Base-by-base conservation (phyloP, 176 grass and related monocot species). In the Bonia amplexicaulis region DNA sequence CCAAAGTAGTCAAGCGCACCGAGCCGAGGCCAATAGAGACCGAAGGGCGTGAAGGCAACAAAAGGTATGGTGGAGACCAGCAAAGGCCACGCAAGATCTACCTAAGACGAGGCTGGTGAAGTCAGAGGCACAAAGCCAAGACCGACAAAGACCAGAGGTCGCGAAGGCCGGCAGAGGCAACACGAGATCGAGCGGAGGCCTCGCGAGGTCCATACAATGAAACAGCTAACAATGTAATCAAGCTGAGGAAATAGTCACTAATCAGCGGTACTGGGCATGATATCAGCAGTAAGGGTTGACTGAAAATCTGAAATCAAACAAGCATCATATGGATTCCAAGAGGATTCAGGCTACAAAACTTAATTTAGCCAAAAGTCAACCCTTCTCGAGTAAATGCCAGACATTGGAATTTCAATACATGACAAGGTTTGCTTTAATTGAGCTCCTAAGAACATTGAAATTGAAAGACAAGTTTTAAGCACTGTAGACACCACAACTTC, bases 401-500 rank as follows among this genome's bases (percentile, higher is more conserved):
- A 69, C 17, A 63, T 13, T 53, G 31, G n/a, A 73, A 77, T 83
- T 63, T 74, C 60, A 37, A 69, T 74, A 90, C 74, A 84, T 20
- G 64, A 77, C 35, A 90, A 13, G 44, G 69, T 37, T 68, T 83
- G 13, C 62, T 62, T 69, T 74, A 74, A 71, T 85, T 35, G 15
- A 90, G 51, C 74, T 90, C 45, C 84, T 90, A 80, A 16, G 25
- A 82, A 76, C 67, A 54, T 22, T 3, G 20, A 75, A 78, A 74
- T 74, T 59, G 16, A 9, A 72, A 41, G 23, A 49, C 44, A 84
- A 12, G 63, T 77, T 71, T 61, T 37, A 47, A 68, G 78, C 35
- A 26, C 60, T 58, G 66, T 54, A 71, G 73, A 78, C 40, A 14
- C 41, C 45, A 66, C 65, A 35, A 65, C 46, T 48, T 74, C 68